These are phyloP conservation scores for Syncephalastrum monosporum DNA, from an alignment of 371 early-diverging fungal genomes.

Conservation along the genomic window DNA sequence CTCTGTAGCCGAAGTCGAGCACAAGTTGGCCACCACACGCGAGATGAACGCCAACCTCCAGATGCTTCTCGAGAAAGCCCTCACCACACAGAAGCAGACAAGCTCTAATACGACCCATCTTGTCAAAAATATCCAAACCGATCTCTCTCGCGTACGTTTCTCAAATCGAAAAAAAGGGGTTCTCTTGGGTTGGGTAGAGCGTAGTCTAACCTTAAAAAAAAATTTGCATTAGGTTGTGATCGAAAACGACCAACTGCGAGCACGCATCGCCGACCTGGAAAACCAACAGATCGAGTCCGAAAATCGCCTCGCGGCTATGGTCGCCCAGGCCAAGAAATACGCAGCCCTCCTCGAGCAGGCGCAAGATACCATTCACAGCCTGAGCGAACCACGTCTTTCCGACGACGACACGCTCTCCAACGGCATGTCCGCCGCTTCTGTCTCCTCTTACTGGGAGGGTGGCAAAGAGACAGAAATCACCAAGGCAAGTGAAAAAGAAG, in stretches of 20 bases:
- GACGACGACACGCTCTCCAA: constrained; percentile 38
- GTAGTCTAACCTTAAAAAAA: not conserved
- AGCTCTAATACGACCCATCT: constrained; percentile 61
- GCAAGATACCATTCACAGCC: constrained; percentile 62
- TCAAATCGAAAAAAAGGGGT: not conserved
- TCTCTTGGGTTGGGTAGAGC: too few relatives aligned
- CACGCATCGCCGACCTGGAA: constrained; percentile 64
- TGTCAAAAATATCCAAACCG: constrained; percentile 62
- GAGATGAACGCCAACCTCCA: constrained; percentile 64
- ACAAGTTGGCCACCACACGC: constrained; percentile 59
- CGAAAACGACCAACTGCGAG: constrained; percentile 61
- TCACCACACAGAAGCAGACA: constrained; percentile 60
- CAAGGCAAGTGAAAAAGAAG: constrained; percentile 27
- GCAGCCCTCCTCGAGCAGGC: constrained; percentile 63
- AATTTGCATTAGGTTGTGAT: constrained; percentile 46
- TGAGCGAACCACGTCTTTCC: constrained; percentile 46
- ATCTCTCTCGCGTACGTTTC: constrained; percentile 53
- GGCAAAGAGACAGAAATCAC: constrained; percentile 49
- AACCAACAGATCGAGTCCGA: constrained; percentile 60
- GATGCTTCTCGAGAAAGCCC: constrained; percentile 51
- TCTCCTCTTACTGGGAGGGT: constrained; percentile 28
- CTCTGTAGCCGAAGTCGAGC: constrained; percentile 57
- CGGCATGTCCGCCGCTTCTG: constrained; percentile 23
- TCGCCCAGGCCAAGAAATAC: constrained; percentile 65
- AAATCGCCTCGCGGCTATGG: constrained; percentile 59